These are phyloP conservation scores for Elongisporangium anandrum DNA, from an alignment of 352 stramenopile genomes.

Conservation along the genomic window DNA sequence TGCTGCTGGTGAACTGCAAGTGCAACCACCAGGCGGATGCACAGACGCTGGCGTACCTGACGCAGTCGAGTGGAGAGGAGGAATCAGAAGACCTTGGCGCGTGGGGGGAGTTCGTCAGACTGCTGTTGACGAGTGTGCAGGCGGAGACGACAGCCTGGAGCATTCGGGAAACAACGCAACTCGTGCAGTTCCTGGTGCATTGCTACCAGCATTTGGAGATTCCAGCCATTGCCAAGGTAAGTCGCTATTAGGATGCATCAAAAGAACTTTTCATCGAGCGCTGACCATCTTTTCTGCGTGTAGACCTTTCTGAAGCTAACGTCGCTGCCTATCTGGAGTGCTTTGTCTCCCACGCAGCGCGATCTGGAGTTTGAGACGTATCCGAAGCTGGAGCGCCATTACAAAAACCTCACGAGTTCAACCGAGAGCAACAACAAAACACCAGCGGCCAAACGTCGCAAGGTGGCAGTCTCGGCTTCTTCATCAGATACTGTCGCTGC, in stretches of 20 bases:
- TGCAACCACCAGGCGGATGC: slow-evolving; percentile 5
- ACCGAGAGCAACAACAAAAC: slow-evolving; percentile 6
- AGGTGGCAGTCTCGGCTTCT: slow-evolving; percentile 2
- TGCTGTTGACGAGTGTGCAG: slow-evolving; percentile 22
- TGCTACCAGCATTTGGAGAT: slow-evolving; percentile 63
- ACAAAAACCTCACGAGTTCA: slow-evolving; percentile 31
- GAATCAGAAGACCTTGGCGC: slow-evolving; percentile 10
- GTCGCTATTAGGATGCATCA: background rate
- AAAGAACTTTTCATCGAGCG: too few relatives aligned
- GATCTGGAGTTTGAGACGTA: slow-evolving; percentile 56
- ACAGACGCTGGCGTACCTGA: background rate
- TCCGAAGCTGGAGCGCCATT: slow-evolving; percentile 66
- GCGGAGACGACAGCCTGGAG: slow-evolving; percentile 14
- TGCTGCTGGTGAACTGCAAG: slow-evolving; percentile 37
- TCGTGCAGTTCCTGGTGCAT: slow-evolving; percentile 58
- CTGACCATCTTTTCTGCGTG: background rate
- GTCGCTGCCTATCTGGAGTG: slow-evolving; percentile 59
- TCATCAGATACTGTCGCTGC: background rate
- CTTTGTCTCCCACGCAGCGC: slow-evolving; percentile 53
- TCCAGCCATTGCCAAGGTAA: slow-evolving; percentile 31
- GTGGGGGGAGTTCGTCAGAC: slow-evolving; percentile 34
- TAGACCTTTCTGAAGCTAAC: slow-evolving; percentile 48
- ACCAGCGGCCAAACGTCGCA: slow-evolving; percentile 5
- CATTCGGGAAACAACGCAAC: slow-evolving; percentile 39
- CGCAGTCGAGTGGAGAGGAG: background rate